Conservation (phyloP, 2,329 filamentous ascomycete species). For the Verticillium klebahnii region DNA sequence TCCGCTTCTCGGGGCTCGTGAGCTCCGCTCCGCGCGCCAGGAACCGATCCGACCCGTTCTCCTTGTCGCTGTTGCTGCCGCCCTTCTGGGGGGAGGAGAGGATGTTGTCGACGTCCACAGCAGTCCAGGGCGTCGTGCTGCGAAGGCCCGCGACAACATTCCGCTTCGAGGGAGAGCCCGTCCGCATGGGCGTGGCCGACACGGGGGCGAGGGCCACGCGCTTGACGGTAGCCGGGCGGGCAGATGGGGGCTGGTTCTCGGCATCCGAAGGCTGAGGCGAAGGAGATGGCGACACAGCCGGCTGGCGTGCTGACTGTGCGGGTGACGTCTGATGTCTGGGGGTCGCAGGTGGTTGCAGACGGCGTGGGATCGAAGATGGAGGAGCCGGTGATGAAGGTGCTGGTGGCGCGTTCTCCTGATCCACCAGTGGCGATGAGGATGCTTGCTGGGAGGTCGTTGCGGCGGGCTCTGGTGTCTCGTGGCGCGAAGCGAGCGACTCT, state of each 20-base stretch:
- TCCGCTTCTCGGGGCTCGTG: slow-evolving; percentile 72
- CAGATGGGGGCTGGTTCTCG: slow-evolving; percentile 73
- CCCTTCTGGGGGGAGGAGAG: slow-evolving; percentile 40
- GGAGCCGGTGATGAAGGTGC: slow-evolving; percentile 17
- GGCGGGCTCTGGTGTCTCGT: slow-evolving; percentile 9
- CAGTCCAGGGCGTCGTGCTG: slow-evolving; percentile 61
- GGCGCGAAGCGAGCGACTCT: slow-evolving; percentile 10
- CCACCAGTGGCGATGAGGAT: slow-evolving; percentile 7
- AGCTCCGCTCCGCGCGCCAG: slow-evolving; percentile 56
- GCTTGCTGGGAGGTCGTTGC: background rate
- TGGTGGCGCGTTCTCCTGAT: slow-evolving; percentile 13
- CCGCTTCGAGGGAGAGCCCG: slow-evolving; percentile 57
- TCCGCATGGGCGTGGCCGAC: slow-evolving; percentile 25
- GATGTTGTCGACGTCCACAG: slow-evolving; percentile 71
- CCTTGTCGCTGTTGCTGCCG: slow-evolving; percentile 38
- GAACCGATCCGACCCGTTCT: slow-evolving; percentile 46
- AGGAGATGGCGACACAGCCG: slow-evolving; percentile 56
- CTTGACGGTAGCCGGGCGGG: slow-evolving; percentile 48
- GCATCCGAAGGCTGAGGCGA: slow-evolving; percentile 75
- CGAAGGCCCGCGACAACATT: slow-evolving; percentile 52
- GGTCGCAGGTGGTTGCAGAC: slow-evolving; percentile 31
- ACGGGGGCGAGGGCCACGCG: slow-evolving; percentile 41
- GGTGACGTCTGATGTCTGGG: slow-evolving; percentile 37
- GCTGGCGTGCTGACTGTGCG: slow-evolving; percentile 45
- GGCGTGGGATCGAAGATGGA: slow-evolving; percentile 4